Evolutionary conservation across 306 rosid genomes (phyloP).

Genomic region (Rubus parviflorus): DNA sequence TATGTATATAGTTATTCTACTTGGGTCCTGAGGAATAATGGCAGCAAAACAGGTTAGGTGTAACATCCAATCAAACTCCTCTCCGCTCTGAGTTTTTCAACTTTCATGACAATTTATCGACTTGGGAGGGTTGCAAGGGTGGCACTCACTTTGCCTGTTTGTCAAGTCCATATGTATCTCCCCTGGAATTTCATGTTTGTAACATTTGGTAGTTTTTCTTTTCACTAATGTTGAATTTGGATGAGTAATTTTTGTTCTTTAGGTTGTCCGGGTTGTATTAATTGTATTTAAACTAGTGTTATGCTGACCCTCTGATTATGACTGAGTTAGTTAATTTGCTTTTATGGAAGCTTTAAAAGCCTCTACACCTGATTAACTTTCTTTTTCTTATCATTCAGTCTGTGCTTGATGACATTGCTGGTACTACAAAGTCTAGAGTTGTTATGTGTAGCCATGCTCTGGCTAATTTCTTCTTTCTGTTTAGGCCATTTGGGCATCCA

Average conservation of each 20-base stretch:
- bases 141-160: conserved; percentile 13
- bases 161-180: conserved; percentile 11
- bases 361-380: not conserved
- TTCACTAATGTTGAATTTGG: conserved; percentile 18
- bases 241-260: conserved; percentile 11
- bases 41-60: conserved; percentile 18
- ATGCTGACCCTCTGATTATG: not conserved
- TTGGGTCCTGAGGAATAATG: conserved; percentile 22
- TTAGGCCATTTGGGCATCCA: no score
- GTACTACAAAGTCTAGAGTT: no score
- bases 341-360: not conserved
- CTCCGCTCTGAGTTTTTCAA: not conserved
- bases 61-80: not conserved
- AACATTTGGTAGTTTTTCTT: conserved; percentile 14
- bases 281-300: conserved; percentile 15
- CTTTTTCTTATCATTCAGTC: no score
- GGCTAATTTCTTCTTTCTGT: no score
- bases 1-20: conserved; percentile 37
- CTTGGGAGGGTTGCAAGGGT: conserved; percentile 19
- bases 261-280: conserved; percentile 12
- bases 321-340: not conserved
- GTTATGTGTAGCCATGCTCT: no score
- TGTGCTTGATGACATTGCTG: no score
- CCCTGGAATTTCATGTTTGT: conserved; percentile 20
- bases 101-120: conserved; percentile 2